Evolutionary conservation across 2,329 filamentous ascomycete genomes (phyloP), one percentile per base, ranked within the genome.

Genomic region (Fusarium keratoplasticum): DNA sequence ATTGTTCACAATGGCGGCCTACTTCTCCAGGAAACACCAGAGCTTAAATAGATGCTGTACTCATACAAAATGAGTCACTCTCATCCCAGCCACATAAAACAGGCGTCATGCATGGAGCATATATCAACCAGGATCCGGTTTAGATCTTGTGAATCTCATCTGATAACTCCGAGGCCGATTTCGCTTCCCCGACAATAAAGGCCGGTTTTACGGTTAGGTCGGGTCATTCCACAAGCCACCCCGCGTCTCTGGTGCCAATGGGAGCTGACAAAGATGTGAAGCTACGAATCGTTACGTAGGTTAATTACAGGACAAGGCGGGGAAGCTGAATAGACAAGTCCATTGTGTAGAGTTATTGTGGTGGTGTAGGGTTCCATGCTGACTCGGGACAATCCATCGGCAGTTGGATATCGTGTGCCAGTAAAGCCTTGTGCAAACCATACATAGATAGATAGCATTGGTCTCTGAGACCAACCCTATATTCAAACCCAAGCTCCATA

Each of bases 121-220:
- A 25, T 22, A 27, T 29, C 22, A 25, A 14, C 25, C 35, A 40
- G 13, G 35, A 29, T 59, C 10, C n/a, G 54, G 42, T 54, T 63
- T 40, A 6, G 29, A 54, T 52, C 40, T 67, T 38, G n/a, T 44
- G 33, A n/a, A 62, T 47, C 27, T 47, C 72, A 52, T 52, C 44
- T 52, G 64, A 54, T 72, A 76, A 66, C 20, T 44, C 69, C 72
- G 70, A 70, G 47, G 36, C 76, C 70, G 72, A 66, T 38, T 40
- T 72, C 65, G 58, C 64, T 68, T 13, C 11, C 42, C 66, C 50
- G 55, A 63, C 14, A 25, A 16, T 18, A n/a, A 36, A 38, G n/a
- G 18, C 47, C 36, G 54, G 44, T 60, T 38, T 50, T 40, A 38
- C 44, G n/a, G 50, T 33, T 55, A 22, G 14, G 50, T 36, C 44